Conservation (phyloP, 345 rosid genomes). For the Gossypium herbaceum region DNA sequence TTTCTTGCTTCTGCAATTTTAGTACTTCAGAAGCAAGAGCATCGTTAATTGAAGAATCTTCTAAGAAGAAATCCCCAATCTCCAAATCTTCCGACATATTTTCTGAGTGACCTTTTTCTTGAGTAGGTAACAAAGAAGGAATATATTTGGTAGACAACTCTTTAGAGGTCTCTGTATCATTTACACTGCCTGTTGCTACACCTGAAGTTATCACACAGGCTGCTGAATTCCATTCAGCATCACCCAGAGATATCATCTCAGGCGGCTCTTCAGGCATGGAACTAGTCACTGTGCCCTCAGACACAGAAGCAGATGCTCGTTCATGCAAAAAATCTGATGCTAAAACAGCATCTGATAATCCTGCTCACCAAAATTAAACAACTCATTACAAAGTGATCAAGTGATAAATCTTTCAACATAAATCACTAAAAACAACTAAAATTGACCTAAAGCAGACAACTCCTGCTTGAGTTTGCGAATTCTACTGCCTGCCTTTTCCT, state of each 20-base stretch:
- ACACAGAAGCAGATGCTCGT: constrained; percentile 19
- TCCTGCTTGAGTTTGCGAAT: constrained; percentile 88
- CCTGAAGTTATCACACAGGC: constrained; percentile 22
- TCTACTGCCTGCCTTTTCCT: constrained; percentile 59
- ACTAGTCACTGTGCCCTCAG: constrained; percentile 21
- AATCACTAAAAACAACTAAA: constrained; percentile 22
- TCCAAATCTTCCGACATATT: constrained; percentile 49
- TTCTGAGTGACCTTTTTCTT: constrained; percentile 32
- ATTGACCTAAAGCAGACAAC: constrained; percentile 70
- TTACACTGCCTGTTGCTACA: constrained; percentile 27
- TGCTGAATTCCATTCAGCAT: constrained; percentile 21
- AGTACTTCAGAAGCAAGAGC: constrained; percentile 43
- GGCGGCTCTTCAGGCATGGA: constrained; percentile 23
- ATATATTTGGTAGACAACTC: constrained; percentile 30
- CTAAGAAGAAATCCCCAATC: constrained; percentile 64
- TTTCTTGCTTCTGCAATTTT: constrained; percentile 65
- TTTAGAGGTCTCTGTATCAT: constrained; percentile 31
- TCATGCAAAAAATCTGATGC: constrained; percentile 52
- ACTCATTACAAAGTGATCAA: constrained; percentile 23
- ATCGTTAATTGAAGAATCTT: constrained; percentile 42
- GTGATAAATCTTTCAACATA: constrained; percentile 17
- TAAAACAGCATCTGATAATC: constrained; percentile 63
- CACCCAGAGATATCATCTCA: constrained; percentile 21
- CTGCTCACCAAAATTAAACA: constrained; percentile 45
- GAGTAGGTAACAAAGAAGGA: constrained; percentile 24